phyloP scores from a whole-genome alignment of 129 eudicot species.

The Arctium minus region DNA sequence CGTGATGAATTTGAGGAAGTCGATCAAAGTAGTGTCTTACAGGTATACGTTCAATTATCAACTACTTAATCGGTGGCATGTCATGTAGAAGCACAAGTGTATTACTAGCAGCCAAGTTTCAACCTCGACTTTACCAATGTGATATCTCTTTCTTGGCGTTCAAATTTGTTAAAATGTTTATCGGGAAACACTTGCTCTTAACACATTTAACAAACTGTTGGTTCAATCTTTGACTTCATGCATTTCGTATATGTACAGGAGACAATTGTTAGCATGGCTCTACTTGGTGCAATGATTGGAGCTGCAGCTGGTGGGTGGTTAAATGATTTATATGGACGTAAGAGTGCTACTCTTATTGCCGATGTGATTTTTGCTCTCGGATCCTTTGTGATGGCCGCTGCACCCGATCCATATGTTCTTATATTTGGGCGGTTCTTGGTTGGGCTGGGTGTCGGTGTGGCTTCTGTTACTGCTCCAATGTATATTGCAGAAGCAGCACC shows the following conservation, averaged over 20 bases:
- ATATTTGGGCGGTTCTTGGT: slow-evolving; percentile 61
- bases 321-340: slow-evolving; percentile 59
- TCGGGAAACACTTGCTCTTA: neutral
- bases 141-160: neutral
- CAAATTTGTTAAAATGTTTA: neutral
- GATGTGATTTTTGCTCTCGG: slow-evolving; percentile 63
- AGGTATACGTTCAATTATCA: slow-evolving; percentile 32
- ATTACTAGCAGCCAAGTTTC: neutral
- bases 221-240: neutral
- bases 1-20: slow-evolving; percentile 55
- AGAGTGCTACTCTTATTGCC: slow-evolving; percentile 47
- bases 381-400: slow-evolving; percentile 55
- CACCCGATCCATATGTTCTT: slow-evolving; percentile 61
- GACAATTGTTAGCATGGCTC: slow-evolving; percentile 86
- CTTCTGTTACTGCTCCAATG: slow-evolving; percentile 73
- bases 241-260: slow-evolving; percentile 34
- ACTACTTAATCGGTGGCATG: slow-evolving; percentile 7
- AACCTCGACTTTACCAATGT: neutral
- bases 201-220: neutral
- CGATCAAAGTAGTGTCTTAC: slow-evolving; percentile 49
- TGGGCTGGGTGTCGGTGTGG: slow-evolving; percentile 76
- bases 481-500: slow-evolving; percentile 82
- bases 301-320: slow-evolving; percentile 72
- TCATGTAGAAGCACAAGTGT: neutral
- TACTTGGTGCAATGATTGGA: slow-evolving; percentile 77